Base-by-base conservation (phyloP, 2,329 filamentous ascomycete species). In the Colletotrichum melonis region DNA sequence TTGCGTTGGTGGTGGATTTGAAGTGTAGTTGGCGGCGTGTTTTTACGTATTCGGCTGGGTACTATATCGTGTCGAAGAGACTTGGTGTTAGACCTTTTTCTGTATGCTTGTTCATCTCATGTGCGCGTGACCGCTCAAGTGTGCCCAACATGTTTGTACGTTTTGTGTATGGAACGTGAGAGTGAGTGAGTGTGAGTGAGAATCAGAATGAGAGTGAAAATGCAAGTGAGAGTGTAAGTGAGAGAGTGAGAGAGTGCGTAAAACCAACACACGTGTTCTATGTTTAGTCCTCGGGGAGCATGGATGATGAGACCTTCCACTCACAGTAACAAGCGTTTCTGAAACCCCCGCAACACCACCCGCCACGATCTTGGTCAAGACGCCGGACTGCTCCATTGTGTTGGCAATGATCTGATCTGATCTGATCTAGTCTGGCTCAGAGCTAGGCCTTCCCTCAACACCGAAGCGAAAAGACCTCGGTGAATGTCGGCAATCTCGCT, bases 341-440 rank as follows among this genome's bases (percentile, higher is more conserved):
- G 69, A 64, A 52, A 73, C 62, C 26, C 72, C 71, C 32, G 71
- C 71, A 60, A 69, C 38, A 42, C 67, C 65, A 6, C 65, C 69
- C 30, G 69, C 65, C 28, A 69, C 26, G 55, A 68, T 63, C 63
- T 74, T 67, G 42, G 63, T 71, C 26, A 67, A 54, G 12, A 63
- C 63, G 28, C 63, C 54, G 19, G 72, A 59, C 16, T 56, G 52
- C 7, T 64, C 72, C 68, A 74, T 65, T 2, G 19, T 42, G 26
- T 38, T 46, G 28, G 32, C 32, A 22, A 14, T 24, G 30, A 46
- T n/a, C 59, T 49, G 59, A 19, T 26, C 19, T 8, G 38, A 3
- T 42, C 38, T 24, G 30, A 46, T n/a, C 24, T 49, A 22, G 14
- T 26, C 19, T 49, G 19, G 4, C 5, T n/a, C 16, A 19, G 19